Evolutionary conservation across 2,329 filamentous ascomycete species (phyloP).

Genomic region (Trichoderma brevicompactum): DNA sequence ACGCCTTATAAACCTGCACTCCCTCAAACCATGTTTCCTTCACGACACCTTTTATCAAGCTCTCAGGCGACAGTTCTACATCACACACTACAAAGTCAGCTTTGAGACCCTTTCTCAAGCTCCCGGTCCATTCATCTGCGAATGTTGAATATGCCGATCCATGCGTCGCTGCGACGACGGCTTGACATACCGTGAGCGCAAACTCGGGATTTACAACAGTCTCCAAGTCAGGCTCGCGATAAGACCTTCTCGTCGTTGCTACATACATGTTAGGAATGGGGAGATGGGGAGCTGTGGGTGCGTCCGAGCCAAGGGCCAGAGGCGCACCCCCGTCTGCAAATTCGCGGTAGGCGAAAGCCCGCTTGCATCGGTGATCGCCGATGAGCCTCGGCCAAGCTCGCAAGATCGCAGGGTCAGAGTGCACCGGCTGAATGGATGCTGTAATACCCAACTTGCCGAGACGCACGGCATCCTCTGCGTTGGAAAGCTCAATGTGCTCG

Average conservation of each 20-base stretch:
- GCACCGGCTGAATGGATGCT: conserved; percentile 62
- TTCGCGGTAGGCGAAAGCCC: conserved; percentile 67
- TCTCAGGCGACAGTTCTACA: conserved; percentile 53
- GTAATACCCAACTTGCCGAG: conserved; percentile 64
- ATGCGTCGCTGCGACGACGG: conserved; percentile 57
- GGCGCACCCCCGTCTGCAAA: conserved; percentile 59
- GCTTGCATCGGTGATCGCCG: conserved; percentile 56
- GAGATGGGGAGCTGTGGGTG: conserved; percentile 61
- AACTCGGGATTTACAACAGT: conserved; percentile 57
- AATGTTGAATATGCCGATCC: conserved; percentile 64
- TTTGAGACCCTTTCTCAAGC: conserved; percentile 54
- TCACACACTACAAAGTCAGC: conserved; percentile 62
- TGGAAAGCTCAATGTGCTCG: conserved; percentile 66
- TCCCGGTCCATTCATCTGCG: conserved; percentile 58
- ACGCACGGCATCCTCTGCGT: conserved; percentile 57
- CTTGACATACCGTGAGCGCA: conserved; percentile 56
- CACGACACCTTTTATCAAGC: conserved; percentile 52
- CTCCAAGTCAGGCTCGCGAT: conserved; percentile 50
- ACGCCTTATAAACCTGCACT: conserved; percentile 42
- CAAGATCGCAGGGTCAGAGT: conserved; percentile 64
- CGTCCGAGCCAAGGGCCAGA: conserved; percentile 62
- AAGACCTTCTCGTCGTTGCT: conserved; percentile 61
- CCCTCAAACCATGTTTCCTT: conserved; percentile 60
- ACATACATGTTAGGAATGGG: conserved; percentile 62
- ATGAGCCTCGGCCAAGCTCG: conserved; percentile 64